These are phyloP conservation scores for Zea luxurians DNA, from an alignment of 176 grass and related monocot species.

Conservation along the genomic window DNA sequence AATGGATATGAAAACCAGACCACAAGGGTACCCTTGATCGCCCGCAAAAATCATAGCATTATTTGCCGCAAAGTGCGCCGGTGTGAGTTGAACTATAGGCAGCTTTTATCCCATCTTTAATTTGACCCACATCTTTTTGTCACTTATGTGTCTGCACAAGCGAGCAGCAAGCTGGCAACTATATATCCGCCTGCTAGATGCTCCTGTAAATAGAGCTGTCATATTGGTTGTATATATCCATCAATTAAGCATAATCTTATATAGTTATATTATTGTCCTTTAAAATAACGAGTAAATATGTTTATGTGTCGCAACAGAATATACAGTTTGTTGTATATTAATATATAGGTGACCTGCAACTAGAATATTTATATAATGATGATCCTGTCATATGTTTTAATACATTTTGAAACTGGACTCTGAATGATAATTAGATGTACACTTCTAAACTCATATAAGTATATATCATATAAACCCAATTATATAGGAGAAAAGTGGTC, in stretches of 20 bases:
- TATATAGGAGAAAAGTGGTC: too few species aligned
- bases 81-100: background rate
- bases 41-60: background rate
- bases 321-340: too few species aligned
- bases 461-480: too few species aligned
- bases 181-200: background rate
- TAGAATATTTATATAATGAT: too few species aligned
- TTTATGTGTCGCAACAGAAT: too few species aligned
- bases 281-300: background rate
- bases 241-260: background rate
- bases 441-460: too few species aligned
- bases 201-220: background rate
- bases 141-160: background rate
- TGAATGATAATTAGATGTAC: too few species aligned
- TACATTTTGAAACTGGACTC: too few species aligned
- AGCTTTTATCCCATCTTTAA: constrained; percentile 2
- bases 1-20: background rate
- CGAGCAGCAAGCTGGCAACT: background rate
- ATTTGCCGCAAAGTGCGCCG: background rate
- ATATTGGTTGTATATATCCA: background rate
- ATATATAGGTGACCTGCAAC: too few species aligned
- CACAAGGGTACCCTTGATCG: background rate
- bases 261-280: background rate
- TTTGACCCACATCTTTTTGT: background rate
- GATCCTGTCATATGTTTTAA: too few species aligned